A percentile compares a stretch with the other conserved stretches of the same genome.
Evolutionary conservation across 495 filamentous ascomycete species (phyloP).

Genomic region (Sabuloglossum arenarium): DNA sequence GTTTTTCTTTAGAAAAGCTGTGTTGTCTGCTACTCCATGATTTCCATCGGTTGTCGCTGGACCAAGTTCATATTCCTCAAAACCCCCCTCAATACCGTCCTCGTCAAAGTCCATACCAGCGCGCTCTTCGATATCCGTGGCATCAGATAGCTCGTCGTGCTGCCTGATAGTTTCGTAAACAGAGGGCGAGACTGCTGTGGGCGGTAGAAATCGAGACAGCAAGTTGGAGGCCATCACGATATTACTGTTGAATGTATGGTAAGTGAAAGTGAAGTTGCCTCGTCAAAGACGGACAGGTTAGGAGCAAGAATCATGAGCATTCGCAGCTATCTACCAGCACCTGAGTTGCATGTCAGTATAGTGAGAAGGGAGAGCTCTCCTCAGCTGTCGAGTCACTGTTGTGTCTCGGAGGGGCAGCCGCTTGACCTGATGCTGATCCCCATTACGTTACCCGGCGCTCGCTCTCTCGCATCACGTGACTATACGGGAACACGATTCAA

Average conservation of each 20-base stretch:
- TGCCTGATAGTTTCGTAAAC: slow-evolving; percentile 51
- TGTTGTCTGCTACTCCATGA: slow-evolving; percentile 37
- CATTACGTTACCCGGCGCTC: neutral
- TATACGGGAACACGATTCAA: neutral
- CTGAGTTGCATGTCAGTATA: neutral
- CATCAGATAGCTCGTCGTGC: slow-evolving; percentile 35
- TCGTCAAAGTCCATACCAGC: slow-evolving; percentile 48
- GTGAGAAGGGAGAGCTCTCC: neutral
- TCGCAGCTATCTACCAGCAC: neutral
- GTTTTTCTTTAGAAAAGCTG: slow-evolving; percentile 11
- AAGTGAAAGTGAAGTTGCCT: neutral
- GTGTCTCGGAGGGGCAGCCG: neutral
- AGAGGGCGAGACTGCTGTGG: slow-evolving; percentile 35
- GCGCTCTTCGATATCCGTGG: slow-evolving; percentile 43
- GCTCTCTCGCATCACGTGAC: neutral
- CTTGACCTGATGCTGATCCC: neutral
- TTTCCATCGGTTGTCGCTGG: slow-evolving; percentile 40
- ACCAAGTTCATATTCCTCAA: slow-evolving; percentile 51
- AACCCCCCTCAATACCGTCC: slow-evolving; percentile 41
- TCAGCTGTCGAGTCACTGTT: neutral
- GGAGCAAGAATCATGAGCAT: neutral
- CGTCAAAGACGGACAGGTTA: neutral
- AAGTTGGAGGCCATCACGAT: slow-evolving; percentile 57
- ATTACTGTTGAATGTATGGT: neutral
- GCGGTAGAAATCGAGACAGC: slow-evolving; percentile 50